Percentiles rank a stretch among this genome's conserved stretches.
phyloP scores from a whole-genome alignment of 202 grass and related monocot species.

The Saccharum hybrid region DNA sequence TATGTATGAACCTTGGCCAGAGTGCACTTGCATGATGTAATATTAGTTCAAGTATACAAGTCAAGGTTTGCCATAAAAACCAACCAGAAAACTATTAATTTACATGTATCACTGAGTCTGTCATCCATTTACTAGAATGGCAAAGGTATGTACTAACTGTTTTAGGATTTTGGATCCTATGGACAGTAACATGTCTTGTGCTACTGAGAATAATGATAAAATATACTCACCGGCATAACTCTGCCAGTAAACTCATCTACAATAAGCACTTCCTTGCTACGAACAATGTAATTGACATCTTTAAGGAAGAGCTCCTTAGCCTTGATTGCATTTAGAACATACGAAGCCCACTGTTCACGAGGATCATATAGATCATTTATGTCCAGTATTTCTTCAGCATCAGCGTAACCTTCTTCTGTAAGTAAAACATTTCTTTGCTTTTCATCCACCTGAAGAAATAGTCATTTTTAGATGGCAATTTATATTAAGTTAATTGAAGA shows the following conservation, averaged over 20 bases:
- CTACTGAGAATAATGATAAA: conserved; percentile 25
- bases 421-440: conserved; percentile 94
- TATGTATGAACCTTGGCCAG: background rate
- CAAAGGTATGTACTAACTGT: conserved; percentile 14
- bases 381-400: conserved; percentile 93
- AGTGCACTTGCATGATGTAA: conserved; percentile 25
- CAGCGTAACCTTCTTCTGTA: conserved; percentile 92
- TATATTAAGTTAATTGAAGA: conserved; percentile 14
- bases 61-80: conserved; percentile 12
- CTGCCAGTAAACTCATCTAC: conserved; percentile 97
- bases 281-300: conserved; percentile 97
- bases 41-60: conserved; percentile 10
- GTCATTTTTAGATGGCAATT: conserved; percentile 24
- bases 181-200: conserved; percentile 17
- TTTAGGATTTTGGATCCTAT: conserved; percentile 17
- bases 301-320: conserved; percentile 96
- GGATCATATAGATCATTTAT: conserved; percentile 99
- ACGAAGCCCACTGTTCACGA: conserved; percentile 97
- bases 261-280: conserved; percentile 95
- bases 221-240: conserved; percentile 88
- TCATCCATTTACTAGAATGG: conserved; percentile 13
- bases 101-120: background rate
- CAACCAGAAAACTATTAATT: background rate
- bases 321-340: conserved; percentile 94
- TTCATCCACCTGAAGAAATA: conserved; percentile 85